Base-by-base conservation (phyloP, 1,284 basidiomycete genomes). In the Golubevia sp. region DNA sequence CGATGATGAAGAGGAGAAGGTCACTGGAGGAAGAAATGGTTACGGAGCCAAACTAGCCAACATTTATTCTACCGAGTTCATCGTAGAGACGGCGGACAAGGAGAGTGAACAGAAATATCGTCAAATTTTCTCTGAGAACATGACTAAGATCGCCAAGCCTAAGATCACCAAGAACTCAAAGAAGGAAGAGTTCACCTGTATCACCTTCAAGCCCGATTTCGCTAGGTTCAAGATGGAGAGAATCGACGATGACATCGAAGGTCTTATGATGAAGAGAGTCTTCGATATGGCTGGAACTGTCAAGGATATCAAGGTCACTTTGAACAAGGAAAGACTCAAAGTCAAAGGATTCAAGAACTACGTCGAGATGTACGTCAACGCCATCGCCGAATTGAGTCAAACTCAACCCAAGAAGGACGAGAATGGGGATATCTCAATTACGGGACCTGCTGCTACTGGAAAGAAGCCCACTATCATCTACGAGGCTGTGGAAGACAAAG, bases 1-100 rank as follows among this genome's bases (percentile, higher is more conserved):
- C 82, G 96, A 99, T 83, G 97, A 99, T 78, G 92, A 95, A 84
- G 95, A 99, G 86, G 97, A 95, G 88, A 99, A 98, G 86, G 89
- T 99, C 55, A 97, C 95, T 1, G 97, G 97, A 86, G 97, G 97
- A 85, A 90, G 97, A 79, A 99, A 99, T 82, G 97, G 97, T 82
- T 99, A 94, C 79, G 97, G 97, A 82, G 97, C 97, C 58, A 83
- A 83, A 74, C 74, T 83, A 48, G 79, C 80, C 57, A 83, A 83
- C 66, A 83, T 83, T 63, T 83, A 83, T 64, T 82, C 79, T 20
- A 74, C 73, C 63, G 77, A 80, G 65, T 83, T 83, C 62, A 74
- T 62, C 61, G 73, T 83, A 62, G 80, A 83, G 68, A 83, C 80
- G 13, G 80, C 77, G 20, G 76, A 83, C 60, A 55, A 62, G 57